phyloP scores from a whole-genome alignment of 2,329 filamentous ascomycete genomes.

The Arthrinium puccinioides region DNA sequence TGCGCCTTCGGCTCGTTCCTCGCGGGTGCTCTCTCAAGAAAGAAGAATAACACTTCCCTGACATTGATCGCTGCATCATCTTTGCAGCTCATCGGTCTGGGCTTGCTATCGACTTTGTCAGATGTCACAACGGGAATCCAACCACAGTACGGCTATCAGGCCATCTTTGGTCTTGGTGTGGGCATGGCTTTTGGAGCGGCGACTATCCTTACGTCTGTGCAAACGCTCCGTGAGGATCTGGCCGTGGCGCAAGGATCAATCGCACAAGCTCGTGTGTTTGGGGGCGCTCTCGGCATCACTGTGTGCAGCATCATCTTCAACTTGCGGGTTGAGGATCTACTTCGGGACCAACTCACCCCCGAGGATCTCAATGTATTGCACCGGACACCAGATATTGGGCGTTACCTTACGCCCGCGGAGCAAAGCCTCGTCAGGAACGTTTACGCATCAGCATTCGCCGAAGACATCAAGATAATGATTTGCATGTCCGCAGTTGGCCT shows the following conservation, averaged over 20 bases:
- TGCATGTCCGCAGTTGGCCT: conserved; percentile 35
- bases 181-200: conserved; percentile 50
- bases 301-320: conserved; percentile 54
- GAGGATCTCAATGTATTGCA: conserved; percentile 34
- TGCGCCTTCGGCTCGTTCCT: conserved; percentile 50
- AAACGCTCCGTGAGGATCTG: conserved; percentile 39
- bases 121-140: conserved; percentile 24
- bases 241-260: conserved; percentile 54
- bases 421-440: conserved; percentile 29
- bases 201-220: conserved; percentile 50
- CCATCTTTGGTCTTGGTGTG: conserved; percentile 51
- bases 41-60: conserved; percentile 44
- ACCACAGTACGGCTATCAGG: conserved; percentile 46
- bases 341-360: conserved; percentile 27
- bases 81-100: conserved; percentile 45
- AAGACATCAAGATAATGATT: conserved; percentile 39
- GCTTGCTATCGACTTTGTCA: conserved; percentile 39
- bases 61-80: conserved; percentile 41
- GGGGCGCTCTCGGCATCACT: conserved; percentile 52
- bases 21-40: conserved; percentile 45
- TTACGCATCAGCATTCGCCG: conserved; percentile 38
- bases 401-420: conserved; percentile 24
- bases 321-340: conserved; percentile 28
- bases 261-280: conserved; percentile 52
- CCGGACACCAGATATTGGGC: conserved; percentile 33